phyloP scores from a whole-genome alignment of 495 filamentous ascomycete species.

The Hypoxylon trugodes region DNA sequence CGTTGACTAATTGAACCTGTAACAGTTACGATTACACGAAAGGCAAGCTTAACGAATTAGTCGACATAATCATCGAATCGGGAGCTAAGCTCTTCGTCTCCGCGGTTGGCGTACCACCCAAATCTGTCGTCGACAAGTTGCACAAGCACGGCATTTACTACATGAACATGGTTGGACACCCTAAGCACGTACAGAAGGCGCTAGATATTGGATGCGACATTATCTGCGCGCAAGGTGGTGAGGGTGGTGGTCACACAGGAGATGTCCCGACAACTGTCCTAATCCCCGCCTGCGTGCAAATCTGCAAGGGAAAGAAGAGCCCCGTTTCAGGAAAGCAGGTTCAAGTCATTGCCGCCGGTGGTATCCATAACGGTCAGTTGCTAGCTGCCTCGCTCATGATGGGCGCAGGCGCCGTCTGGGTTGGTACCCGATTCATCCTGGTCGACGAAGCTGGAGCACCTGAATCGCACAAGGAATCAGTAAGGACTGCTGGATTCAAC shows the following conservation, averaged over 20 bases:
- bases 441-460: constrained; percentile 93
- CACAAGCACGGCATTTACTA: constrained; percentile 88
- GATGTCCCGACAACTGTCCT: constrained; percentile 88
- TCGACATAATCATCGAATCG: constrained; percentile 91
- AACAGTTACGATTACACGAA: constrained; percentile 99
- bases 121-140: constrained; percentile 84
- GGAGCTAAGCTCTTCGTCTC: constrained; percentile 94
- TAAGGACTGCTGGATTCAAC: constrained; percentile 88
- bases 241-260: constrained; percentile 91
- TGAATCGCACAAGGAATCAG: constrained; percentile 94
- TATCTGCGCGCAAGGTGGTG: constrained; percentile 92
- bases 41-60: constrained; percentile 91
- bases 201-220: constrained; percentile 88
- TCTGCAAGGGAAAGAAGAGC: constrained; percentile 82
- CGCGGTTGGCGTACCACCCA: constrained; percentile 93
- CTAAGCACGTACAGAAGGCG: constrained; percentile 96
- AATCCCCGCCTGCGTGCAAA: constrained; percentile 87
- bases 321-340: constrained; percentile 87
- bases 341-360: constrained; percentile 91
- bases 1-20: too few relatives aligned
- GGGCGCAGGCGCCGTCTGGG: constrained; percentile 92
- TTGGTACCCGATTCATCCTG: constrained; percentile 95
- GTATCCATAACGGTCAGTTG: constrained; percentile 90
- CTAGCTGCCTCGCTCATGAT: constrained; percentile 92
- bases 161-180: constrained; percentile 99